A percentile compares a stretch with the other conserved stretches of the same genome.
Evolutionary conservation across 1,284 basidiomycete genomes (phyloP).

Genomic region (Irpex sp.): DNA sequence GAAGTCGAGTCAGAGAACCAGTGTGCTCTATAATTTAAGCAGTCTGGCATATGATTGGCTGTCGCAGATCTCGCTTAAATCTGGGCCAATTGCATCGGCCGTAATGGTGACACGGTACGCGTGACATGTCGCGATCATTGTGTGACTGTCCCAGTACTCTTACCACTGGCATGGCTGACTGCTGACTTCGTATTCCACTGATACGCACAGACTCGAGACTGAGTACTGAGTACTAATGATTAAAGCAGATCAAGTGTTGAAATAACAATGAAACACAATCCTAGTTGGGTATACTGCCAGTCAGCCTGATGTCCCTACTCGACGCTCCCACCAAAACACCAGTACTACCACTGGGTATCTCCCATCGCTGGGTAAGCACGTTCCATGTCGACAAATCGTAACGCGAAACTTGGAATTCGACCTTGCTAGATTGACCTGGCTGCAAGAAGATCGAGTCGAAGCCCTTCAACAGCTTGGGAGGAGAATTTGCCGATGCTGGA

Average conservation of each 20-base stretch:
- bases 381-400: constrained; percentile 48
- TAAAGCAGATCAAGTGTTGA: no score
- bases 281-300: constrained; percentile 30
- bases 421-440: constrained; percentile 42
- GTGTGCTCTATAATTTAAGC: no score
- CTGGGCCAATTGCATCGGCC: background rate
- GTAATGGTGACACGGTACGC: background rate
- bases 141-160: no score
- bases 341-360: constrained; percentile 20
- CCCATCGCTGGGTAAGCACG: constrained; percentile 25
- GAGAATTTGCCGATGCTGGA: constrained; percentile 48
- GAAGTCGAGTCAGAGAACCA: background rate
- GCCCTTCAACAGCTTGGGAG: constrained; percentile 61
- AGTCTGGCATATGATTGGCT: no score
- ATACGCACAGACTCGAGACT: no score
- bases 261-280: constrained; percentile 17
- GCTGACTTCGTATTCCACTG: constrained; percentile 12
- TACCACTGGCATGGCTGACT: no score
- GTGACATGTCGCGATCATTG: background rate
- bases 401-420: constrained; percentile 57
- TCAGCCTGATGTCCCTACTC: constrained; percentile 26
- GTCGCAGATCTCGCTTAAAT: background rate
- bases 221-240: no score
- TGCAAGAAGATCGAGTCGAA: constrained; percentile 56
- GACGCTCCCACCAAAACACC: constrained; percentile 28